Base-by-base conservation (phyloP, 306 rosid genomes). In the Vigna hirtella region DNA sequence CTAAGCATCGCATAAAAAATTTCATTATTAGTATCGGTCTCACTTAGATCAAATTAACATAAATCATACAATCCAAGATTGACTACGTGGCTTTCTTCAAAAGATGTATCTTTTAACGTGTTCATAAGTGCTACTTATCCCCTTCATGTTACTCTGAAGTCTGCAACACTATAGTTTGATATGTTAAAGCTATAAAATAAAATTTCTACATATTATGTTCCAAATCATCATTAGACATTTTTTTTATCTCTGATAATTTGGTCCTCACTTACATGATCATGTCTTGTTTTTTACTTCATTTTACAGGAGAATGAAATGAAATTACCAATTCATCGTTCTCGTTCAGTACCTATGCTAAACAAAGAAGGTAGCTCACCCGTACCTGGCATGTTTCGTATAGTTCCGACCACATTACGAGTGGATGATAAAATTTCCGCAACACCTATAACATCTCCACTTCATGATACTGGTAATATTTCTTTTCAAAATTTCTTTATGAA, bases 231-330 rank as follows among this genome's bases (percentile, higher is more conserved):
- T 55, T 67, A 20, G 64, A 43, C 36, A 43, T 45, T 66, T 76
- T 36, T 36, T 64, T 16, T 4, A 42, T 32, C 38, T 17, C 20
- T 15, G 66, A 76, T 62, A 71, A 36, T 62, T 49, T 79, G 34
- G 8, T 36, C 43, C 12, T 16, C 34, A 62, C 20, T 18, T 42
- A 32, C 17, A 77, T 63, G 74, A 43, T 15, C 65, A 15, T 32
- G 17, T 65, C 66, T 81, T 20, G 74, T 72, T 77, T 74, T 68
- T 56, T 58, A 36, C 69, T 70, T 63, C 49, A 59, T 80, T 71
- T 77, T 48, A 72, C 83, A 91, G 98, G 90, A 80, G 80, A 91
- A 82, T 74, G 89, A 59, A 26, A 15, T 11, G 50, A 73, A 63
- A n/a, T 68, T 83, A 63, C 81, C 84, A 43, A 83, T 83, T 45